Base-by-base conservation (phyloP, 129 eudicot genomes). In the Arctium minus region DNA sequence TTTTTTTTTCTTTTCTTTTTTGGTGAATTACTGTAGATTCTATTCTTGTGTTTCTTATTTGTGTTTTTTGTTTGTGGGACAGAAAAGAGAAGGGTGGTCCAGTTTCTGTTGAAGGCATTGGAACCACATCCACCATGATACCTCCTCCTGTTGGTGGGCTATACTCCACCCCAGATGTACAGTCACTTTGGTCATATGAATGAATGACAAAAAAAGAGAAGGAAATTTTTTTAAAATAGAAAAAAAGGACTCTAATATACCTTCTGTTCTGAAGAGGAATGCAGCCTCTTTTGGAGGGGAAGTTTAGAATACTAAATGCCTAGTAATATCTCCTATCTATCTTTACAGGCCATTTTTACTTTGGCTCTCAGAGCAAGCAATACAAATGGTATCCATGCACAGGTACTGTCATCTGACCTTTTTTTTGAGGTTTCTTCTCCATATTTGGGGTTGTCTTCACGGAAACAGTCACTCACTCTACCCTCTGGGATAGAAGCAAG, bases 171-270 rank as follows among this genome's bases (percentile, higher is more conserved):
- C 87, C 92, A 74, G 94, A 92, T 94, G 96, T 92, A 88, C 97
- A 89, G 86, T 84, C 94, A 73, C 80, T 92, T 86, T 94, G 97
- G 98, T 90, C 97, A 82, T 90, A 83, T 92, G 90, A 89, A 46
- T 94, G 88, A 88, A 75, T 73, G 79, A 80, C 60, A 37, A 65
- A 80, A 77, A 31, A 72, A 74, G 10, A 36, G 18, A 62, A 62
- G 30, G 31, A 48, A 30, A 79, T 15, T 46, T 48, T 33, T 62
- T 64, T 31, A 70, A 79, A 81, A 72, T 70, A 72, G 50, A 78
- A 46, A 80, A 81, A 71, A 85, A 22, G 27, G 84, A 87, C 83
- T 82, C 50, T 32, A 81, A 83, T 83, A 74, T 79, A 84, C 79
- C 74, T 71, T 87, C 73, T 87, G 83, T 79, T 83, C 78, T 84